Percentiles rank a stretch among this genome's conserved stretches.
Conservation (phyloP, 768 basidiomycete species). For the Tylopilus subfusipes region DNA sequence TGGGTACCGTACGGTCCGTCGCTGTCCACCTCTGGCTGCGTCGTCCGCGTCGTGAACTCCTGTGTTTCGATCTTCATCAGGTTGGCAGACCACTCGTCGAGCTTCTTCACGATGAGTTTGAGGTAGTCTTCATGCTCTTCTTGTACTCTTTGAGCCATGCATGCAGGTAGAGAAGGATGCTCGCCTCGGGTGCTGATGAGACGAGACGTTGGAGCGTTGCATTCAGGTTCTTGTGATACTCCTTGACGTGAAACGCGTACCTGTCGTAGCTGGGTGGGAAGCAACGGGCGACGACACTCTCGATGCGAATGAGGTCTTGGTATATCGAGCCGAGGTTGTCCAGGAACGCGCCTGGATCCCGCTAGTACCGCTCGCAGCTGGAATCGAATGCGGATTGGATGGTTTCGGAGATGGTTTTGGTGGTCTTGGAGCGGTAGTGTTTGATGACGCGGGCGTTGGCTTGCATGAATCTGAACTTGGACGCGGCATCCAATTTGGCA, state of each 20-base stretch:
- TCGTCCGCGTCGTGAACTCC: conserved; percentile 78
- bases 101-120: conserved; percentile 87
- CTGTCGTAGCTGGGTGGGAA: conserved; percentile 94
- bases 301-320: conserved; percentile 90
- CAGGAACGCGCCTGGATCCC: conserved; percentile 70
- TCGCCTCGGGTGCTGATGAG: conserved; percentile 79
- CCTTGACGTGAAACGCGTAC: conserved; percentile 73
- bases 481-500: conserved; percentile 87
- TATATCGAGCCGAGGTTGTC: conserved; percentile 86
- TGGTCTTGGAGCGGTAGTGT: conserved; percentile 89
- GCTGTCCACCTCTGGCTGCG: conserved; percentile 84
- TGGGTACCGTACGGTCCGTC: conserved; percentile 90
- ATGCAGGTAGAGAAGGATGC: conserved; percentile 76
- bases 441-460: conserved; percentile 92
- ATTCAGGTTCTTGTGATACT: conserved; percentile 88
- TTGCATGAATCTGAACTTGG: conserved; percentile 90
- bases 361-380: conserved; percentile 58
- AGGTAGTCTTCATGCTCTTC: conserved; percentile 92
- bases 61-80: conserved; percentile 87
- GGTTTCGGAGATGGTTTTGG: conserved; percentile 74
- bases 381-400: conserved; percentile 69
- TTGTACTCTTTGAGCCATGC: conserved; percentile 97
- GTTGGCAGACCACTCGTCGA: conserved; percentile 94
- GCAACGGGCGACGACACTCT: conserved; percentile 82
- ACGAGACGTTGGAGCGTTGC: conserved; percentile 66